Evolutionary conservation across 257 asterid genomes (phyloP), one percentile per base, ranked within the genome.

Genomic region (Nicotiana tabacum): DNA sequence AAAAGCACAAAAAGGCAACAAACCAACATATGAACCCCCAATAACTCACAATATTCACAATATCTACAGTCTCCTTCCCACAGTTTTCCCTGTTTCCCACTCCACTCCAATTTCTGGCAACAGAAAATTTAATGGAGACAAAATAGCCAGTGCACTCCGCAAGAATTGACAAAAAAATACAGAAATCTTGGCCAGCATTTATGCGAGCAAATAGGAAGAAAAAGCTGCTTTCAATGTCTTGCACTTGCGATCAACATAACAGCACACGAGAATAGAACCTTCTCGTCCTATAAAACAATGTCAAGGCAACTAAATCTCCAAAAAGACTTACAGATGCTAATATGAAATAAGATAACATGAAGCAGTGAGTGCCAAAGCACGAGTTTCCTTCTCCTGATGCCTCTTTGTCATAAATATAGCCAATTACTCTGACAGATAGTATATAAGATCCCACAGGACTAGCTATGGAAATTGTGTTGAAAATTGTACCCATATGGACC

Each of bases 371-470:
- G 1, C 99, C 99, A 51, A 60, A 85, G 90, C 99, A 96, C 13
- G 90, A 85, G 85, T 83, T 87, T 43, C 83, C 97, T 32, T 39
- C 69, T 10, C 89, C 86, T 0, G 91, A 78, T 21, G 88, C 91
- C 80, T 90, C 89, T 82, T 56, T 85, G 80, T 96, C 99, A 37
- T 96, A 96, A 24, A 96, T 85, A 84, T 92, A 89, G 35, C 98
- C 99, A 33, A 96, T 94, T 27, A 91, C 89, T 84, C 91, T 90
- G 62, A 96, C 98, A 1, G 99, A 96, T 27, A 93, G 85, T 60
- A 94, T n/a, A 85, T 93, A 96, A 0, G 99, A 96, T 62, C 99
- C 99, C 55, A 96, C 77, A 62, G 99, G 99, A 60, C 97, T 94
- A 78, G 98, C 98, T n/a, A 89, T 70, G 6, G 99, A 92, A 65